Evolutionary conservation across 1,284 basidiomycete genomes (phyloP), one percentile per base, ranked within the genome.

Genomic region (Anthracocystis panici-leucophaei): DNA sequence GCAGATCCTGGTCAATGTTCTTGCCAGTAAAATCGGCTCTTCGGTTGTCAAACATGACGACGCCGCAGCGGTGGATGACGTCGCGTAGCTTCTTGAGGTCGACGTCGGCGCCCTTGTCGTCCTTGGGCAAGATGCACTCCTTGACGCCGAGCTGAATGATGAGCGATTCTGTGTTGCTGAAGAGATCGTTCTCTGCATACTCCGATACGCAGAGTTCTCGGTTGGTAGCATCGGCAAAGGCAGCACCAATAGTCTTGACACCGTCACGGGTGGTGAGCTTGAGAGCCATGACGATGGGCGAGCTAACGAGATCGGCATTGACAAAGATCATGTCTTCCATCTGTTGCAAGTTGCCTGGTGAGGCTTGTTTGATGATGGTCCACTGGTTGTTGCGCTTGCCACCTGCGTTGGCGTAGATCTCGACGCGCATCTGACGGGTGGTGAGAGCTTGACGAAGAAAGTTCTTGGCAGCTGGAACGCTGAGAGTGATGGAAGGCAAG

Each of bases 111-210:
- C 82, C 75, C 71, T 88, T 88, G 54, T 88, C 88, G 72, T 89
- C 88, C 3, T 85, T 85, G n/a, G 88, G 87, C 8, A 90, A 66
- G 40, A 90, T 75, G 33, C 93, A 95, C 86, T 99, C 97, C 85
- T 99, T 99, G 48, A 95, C 94, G 2, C 94, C 95, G 1, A 99
- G 90, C 85, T 99, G 97, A 69, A 99, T 98, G 51, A 98, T 88
- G 16, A 99, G 89, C 4, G 94, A 95, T 93, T 99, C 96, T 3
- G 92, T 92, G 83, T 99, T 99, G 1, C 93, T 95, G 86, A 95
- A 98, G 12, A 95, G 88, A 72, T 99, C 97, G 80, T 96, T 97
- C 83, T 99, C 97, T 1, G 91, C 90, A 80, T 93, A 99, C 75
- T 99, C 94, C 18, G 93, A 89, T 87, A 97, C 74, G 86, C 89